A percentile compares a stretch with the other conserved stretches of the same genome.
These are phyloP conservation scores for Cryoendolithus antarcticus DNA, from an alignment of 2,329 filamentous ascomycete species.

Conservation along the genomic window DNA sequence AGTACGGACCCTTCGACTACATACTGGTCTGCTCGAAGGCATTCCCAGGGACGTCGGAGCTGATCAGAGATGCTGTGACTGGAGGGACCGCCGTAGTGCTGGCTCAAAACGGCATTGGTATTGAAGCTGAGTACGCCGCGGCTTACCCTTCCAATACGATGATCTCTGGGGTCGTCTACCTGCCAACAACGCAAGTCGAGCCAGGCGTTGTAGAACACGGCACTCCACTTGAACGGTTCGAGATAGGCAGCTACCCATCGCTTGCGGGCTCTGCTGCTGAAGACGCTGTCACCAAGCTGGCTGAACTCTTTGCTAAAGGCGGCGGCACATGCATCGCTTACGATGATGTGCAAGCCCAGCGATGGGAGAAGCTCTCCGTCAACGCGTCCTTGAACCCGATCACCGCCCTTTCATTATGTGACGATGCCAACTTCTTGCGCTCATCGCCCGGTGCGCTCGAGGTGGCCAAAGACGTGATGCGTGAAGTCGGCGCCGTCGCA, in stretches of 20 bases:
- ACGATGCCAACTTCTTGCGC: slow-evolving; percentile 40
- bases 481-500: slow-evolving; percentile 32
- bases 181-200: slow-evolving; percentile 39
- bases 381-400: slow-evolving; percentile 51
- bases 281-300: slow-evolving; percentile 7
- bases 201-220: slow-evolving; percentile 37
- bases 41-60: slow-evolving; percentile 26
- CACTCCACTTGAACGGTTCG: slow-evolving; percentile 34
- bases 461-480: slow-evolving; percentile 32
- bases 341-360: slow-evolving; percentile 42
- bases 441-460: slow-evolving; percentile 27
- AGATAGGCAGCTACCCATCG: slow-evolving; percentile 39
- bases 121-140: slow-evolving; percentile 42
- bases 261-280: slow-evolving; percentile 8
- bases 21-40: slow-evolving; percentile 36
- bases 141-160: slow-evolving; percentile 42
- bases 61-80: slow-evolving; percentile 29
- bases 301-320: slow-evolving; percentile 18
- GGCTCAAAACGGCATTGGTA: slow-evolving; percentile 50
- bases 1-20: slow-evolving; percentile 32
- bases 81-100: slow-evolving; percentile 42
- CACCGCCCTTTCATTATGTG: slow-evolving; percentile 42
- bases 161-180: slow-evolving; percentile 44
- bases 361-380: slow-evolving; percentile 49
- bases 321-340: slow-evolving; percentile 37